A percentile compares a stretch with the other conserved stretches of the same genome.
These are phyloP conservation scores for Dryadomyces sulphureus DNA, from an alignment of 2,329 filamentous ascomycete species.

Conservation along the genomic window DNA sequence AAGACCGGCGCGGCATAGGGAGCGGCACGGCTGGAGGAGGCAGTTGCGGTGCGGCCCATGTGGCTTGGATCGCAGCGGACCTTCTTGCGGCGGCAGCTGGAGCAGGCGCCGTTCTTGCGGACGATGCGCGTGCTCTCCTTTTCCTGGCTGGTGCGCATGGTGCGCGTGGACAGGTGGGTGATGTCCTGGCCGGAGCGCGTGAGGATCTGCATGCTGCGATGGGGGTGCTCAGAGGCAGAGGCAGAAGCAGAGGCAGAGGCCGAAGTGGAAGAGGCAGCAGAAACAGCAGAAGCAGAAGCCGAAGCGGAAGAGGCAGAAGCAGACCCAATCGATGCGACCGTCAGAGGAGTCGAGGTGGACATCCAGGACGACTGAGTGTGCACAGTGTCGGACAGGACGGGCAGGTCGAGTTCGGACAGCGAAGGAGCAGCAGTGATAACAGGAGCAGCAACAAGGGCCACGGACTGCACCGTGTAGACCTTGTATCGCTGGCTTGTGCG, in stretches of 20 bases:
- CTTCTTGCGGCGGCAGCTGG: conserved; percentile 48
- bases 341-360: too few relatives aligned
- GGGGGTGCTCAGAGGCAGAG: neutral
- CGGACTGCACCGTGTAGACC: conserved; percentile 34
- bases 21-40: conserved; percentile 3
- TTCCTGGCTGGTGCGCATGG: conserved; percentile 53
- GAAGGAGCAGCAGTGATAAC: too few relatives aligned
- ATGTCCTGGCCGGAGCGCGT: conserved; percentile 48
- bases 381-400: conserved; percentile 27
- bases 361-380: neutral
- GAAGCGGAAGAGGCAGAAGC: too few relatives aligned
- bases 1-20: conserved; percentile 5
- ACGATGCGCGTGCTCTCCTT: conserved; percentile 52
- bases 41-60: conserved; percentile 16
- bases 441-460: conserved; percentile 6
- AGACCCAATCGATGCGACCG: too few relatives aligned
- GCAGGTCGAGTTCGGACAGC: too few relatives aligned
- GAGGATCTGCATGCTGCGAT: conserved; percentile 45
- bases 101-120: conserved; percentile 54
- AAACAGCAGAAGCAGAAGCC: conserved; percentile 1
- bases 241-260: neutral
- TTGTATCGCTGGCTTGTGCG: conserved; percentile 43
- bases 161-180: conserved; percentile 45
- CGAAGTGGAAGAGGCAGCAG: neutral
- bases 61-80: conserved; percentile 46